Evolutionary conservation across 768 basidiomycete genomes (phyloP), one percentile per base, ranked within the genome.

Genomic region (Kwoniella sp.): DNA sequence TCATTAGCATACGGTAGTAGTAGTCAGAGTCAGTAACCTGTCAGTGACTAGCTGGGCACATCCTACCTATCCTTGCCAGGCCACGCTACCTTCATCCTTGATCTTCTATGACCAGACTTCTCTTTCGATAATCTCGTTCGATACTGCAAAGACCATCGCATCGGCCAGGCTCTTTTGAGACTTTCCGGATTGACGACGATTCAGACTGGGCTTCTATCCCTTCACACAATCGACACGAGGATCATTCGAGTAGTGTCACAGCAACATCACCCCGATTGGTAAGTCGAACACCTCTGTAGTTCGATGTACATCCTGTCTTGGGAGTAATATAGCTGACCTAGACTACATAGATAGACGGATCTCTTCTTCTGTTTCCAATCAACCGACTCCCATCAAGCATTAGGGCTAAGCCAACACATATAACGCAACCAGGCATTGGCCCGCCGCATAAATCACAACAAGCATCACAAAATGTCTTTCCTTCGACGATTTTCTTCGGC

Each of bases 401-500:
- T n/a, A n/a, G n/a, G n/a, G n/a, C n/a, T n/a, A n/a, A n/a, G n/a
- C n/a, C n/a, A n/a, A n/a, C n/a, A n/a, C n/a, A n/a, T n/a, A n/a
- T n/a, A n/a, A n/a, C n/a, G n/a, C n/a, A n/a, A n/a, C n/a, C n/a
- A n/a, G n/a, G 40, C 40, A 10, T 19, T 19, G 40, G 40, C 40
- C 17, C 40, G 40, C 33, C 33, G 13, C 13, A 5, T 33, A 6
- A 5, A 44, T 15, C 17, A 44, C 17, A 9, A 19, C 33, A 33
- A 33, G 13, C 17, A 3, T 44, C 40, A 15, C 63, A 65, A 29
- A 56, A 75, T 75, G 73, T 69, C 68, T n/a, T 76, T 76, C 68
- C 74, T 76, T 25, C 69, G 74, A n/a, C 69, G 74, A 21, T 36
- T 76, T 5, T 76, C 74, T 19, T 61, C 59, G 4, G 74, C 74